Evolutionary conservation across 2,329 filamentous ascomycete genomes (phyloP).

Genomic region (Penicillium corylophilum): DNA sequence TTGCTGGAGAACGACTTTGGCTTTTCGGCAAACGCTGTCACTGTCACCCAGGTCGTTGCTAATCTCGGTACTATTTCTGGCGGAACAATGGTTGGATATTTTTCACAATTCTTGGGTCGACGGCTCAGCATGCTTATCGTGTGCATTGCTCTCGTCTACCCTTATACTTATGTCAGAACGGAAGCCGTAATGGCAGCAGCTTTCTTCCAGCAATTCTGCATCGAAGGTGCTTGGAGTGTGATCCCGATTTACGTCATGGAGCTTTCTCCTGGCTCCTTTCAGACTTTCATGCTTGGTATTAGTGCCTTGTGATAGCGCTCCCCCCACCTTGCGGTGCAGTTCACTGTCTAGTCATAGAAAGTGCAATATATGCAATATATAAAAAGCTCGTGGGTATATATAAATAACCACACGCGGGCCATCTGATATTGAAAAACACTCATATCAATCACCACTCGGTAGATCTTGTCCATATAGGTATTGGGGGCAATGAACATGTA

Average conservation of each 20-base stretch:
- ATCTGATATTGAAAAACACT: too few relatives aligned
- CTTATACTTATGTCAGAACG: constrained; percentile 32
- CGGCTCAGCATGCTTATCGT: not conserved
- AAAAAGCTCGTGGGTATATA: too few relatives aligned
- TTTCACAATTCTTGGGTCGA: not conserved
- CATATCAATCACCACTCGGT: too few relatives aligned
- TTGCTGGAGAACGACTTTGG: not conserved
- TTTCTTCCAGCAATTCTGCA: constrained; percentile 41
- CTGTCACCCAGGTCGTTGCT: not conserved
- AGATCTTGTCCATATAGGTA: too few relatives aligned
- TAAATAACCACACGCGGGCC: too few relatives aligned
- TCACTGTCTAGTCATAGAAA: too few relatives aligned
- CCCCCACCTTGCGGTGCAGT: too few relatives aligned
- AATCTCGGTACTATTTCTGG: not conserved
- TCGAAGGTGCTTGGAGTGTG: constrained; percentile 38
- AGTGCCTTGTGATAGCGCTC: too few relatives aligned
- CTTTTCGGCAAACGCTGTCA: not conserved
- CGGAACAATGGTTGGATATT: not conserved
- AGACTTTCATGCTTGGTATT: too few relatives aligned
- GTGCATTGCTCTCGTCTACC: constrained; percentile 20
- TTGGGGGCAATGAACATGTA: too few relatives aligned
- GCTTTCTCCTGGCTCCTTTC: constrained; percentile 24
- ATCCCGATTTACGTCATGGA: constrained; percentile 41
- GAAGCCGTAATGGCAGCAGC: constrained; percentile 31
- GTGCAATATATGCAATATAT: too few relatives aligned